Conservation (phyloP, 75 land plant species). For the Pinus albicaulis region DNA sequence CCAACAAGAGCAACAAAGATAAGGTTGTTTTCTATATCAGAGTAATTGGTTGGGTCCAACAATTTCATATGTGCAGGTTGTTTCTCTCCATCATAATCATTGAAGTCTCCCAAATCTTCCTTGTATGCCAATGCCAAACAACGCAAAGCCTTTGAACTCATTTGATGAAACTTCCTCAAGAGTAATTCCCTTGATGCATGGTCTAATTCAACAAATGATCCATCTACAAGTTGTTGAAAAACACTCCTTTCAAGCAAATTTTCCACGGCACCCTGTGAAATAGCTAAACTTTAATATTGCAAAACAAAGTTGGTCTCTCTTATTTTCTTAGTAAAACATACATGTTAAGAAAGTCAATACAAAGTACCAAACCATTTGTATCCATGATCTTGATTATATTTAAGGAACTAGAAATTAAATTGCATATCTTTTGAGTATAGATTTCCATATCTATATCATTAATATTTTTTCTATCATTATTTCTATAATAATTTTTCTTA, state of each 20-base stretch:
- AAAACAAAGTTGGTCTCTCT: conserved; percentile 21
- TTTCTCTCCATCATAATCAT: conserved; percentile 49
- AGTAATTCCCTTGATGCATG: conserved; percentile 48
- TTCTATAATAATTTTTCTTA: too few species aligned
- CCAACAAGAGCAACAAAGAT: conserved; percentile 85
- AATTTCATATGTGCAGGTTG: conserved; percentile 77
- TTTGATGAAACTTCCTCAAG: conserved; percentile 40
- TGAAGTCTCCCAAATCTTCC: conserved; percentile 71
- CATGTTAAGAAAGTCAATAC: background rate
- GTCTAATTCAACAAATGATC: conserved; percentile 57
- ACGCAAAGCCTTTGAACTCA: conserved; percentile 86
- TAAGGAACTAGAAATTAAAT: background rate
- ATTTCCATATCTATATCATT: too few species aligned
- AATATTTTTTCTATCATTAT: too few species aligned
- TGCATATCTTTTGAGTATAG: background rate
- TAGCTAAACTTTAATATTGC: background rate
- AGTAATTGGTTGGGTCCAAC: conserved; percentile 72
- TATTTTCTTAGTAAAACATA: background rate
- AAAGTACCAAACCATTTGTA: background rate
- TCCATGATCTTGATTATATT: background rate
- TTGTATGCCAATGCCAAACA: conserved; percentile 91
- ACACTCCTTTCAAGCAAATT: conserved; percentile 74
- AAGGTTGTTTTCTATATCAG: conserved; percentile 66
- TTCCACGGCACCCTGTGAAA: conserved; percentile 86
- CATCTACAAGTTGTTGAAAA: conserved; percentile 61